phyloP scores from a whole-genome alignment of 805 yeast species.

The Spathaspora arborariae region DNA sequence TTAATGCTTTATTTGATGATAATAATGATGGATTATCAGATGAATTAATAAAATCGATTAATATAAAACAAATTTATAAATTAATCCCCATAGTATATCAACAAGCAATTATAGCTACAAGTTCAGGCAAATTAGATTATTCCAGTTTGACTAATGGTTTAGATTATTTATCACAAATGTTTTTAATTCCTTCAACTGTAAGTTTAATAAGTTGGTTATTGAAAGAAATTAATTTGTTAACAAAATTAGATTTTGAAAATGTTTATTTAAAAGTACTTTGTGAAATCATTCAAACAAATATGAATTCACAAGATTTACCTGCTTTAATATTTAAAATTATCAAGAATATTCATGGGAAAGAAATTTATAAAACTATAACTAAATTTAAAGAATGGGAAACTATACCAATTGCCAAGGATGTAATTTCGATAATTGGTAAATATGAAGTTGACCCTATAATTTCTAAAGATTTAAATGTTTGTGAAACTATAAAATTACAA shows the following conservation, averaged over 20 bases:
- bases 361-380: slow-evolving; percentile 13
- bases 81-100: slow-evolving; percentile 72
- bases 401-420: slow-evolving; percentile 11
- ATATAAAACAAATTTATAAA: slow-evolving; percentile 62
- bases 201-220: slow-evolving; percentile 33
- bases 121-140: slow-evolving; percentile 50
- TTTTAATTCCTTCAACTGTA: slow-evolving; percentile 53
- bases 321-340: slow-evolving; percentile 21
- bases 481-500: slow-evolving; percentile 1
- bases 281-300: slow-evolving; percentile 23
- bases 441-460: slow-evolving; percentile 1
- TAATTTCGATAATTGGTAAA: slow-evolving; percentile 2
- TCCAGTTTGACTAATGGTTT: slow-evolving; percentile 71
- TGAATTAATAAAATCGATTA: slow-evolving; percentile 64
- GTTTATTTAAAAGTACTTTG: slow-evolving; percentile 16
- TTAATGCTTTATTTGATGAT: slow-evolving; percentile 70
- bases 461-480: slow-evolving; percentile 4
- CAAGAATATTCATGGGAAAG: slow-evolving; percentile 18
- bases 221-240: slow-evolving; percentile 10
- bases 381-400: slow-evolving; percentile 11
- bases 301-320: slow-evolving; percentile 9
- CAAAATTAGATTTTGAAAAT: slow-evolving; percentile 8
- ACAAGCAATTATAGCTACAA: slow-evolving; percentile 64
- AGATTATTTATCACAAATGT: slow-evolving; percentile 82
- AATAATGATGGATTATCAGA: slow-evolving; percentile 73